A percentile compares a stretch with the other conserved stretches of the same genome.
phyloP scores from a whole-genome alignment of 2,329 filamentous ascomycete species.

The Sporothrix curviconia region DNA sequence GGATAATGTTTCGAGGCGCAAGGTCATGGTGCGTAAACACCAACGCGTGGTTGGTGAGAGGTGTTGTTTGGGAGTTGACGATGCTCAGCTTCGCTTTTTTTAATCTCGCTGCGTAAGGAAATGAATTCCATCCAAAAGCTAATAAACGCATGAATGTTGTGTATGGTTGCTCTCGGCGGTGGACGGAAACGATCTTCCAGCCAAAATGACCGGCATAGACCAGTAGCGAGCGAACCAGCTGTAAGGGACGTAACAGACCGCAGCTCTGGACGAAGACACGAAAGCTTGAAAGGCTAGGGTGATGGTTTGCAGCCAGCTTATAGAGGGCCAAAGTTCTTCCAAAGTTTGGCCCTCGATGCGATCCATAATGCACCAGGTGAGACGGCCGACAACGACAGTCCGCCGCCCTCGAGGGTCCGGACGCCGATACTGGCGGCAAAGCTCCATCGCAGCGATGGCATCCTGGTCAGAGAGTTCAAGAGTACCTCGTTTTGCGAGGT shows the following conservation, averaged over 20 bases:
- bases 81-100: constrained; percentile 9
- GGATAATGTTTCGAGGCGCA: constrained; percentile 14
- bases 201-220: constrained; percentile 14
- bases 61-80: constrained; percentile 9
- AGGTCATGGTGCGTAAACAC: constrained; percentile 14
- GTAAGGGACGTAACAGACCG: constrained; percentile 7
- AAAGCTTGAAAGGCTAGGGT: constrained; percentile 11
- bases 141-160: constrained; percentile 9
- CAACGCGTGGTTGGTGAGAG: constrained; percentile 9
- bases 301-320: constrained; percentile 12
- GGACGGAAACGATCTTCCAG: constrained; percentile 13
- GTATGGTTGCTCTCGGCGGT: constrained; percentile 9
- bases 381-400: constrained; percentile 4
- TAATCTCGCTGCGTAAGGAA: constrained; percentile 7
- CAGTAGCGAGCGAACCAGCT: constrained; percentile 13
- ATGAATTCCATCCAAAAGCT: constrained; percentile 11
- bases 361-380: constrained; percentile 12
- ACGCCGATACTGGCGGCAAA: constrained; percentile 8
- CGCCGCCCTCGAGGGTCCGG: constrained; percentile 8
- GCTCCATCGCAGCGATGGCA: constrained; percentile 9
- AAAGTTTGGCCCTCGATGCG: constrained; percentile 9
- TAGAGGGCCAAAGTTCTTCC: constrained; percentile 12
- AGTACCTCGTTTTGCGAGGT: constrained; percentile 7
- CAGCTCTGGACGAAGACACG: constrained; percentile 9
- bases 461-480: constrained; percentile 1